Percentiles rank a stretch among this genome's conserved stretches.
phyloP scores from a whole-genome alignment of 2,329 filamentous ascomycete species.

The Thyridium curvatum region DNA sequence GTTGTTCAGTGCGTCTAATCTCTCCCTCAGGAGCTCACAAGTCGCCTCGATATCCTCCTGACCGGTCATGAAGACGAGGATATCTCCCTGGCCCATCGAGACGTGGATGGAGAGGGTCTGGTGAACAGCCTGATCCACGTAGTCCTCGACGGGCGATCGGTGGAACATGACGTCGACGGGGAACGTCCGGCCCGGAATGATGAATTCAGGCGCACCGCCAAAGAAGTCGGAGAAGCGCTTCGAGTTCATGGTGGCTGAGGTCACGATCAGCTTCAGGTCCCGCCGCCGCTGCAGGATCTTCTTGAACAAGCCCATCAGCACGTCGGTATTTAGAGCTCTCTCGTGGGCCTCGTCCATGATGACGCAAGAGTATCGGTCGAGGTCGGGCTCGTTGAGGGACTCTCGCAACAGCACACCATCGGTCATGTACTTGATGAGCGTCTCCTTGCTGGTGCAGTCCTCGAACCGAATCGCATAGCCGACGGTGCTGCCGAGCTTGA shows the following conservation, averaged over 20 bases:
- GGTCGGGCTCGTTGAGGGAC: constrained; percentile 83
- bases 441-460: constrained; percentile 94
- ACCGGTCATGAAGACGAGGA: constrained; percentile 98
- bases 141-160: constrained; percentile 91
- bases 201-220: constrained; percentile 91
- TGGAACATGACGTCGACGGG: constrained; percentile 96
- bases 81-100: constrained; percentile 87
- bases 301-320: constrained; percentile 95
- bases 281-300: constrained; percentile 86
- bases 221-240: constrained; percentile 96
- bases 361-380: constrained; percentile 95
- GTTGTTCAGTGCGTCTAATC: constrained; percentile 83
- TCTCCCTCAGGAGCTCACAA: constrained; percentile 85
- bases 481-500: constrained; percentile 77
- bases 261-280: constrained; percentile 94
- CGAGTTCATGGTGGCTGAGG: constrained; percentile 97
- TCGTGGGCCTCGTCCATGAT: constrained; percentile 99
- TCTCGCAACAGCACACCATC: constrained; percentile 93
- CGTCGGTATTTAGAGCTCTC: constrained; percentile 91
- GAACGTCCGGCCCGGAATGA: constrained; percentile 92
- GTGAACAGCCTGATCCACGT: constrained; percentile 94
- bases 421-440: constrained; percentile 98
- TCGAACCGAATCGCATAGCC: constrained; percentile 98
- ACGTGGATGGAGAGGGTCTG: constrained; percentile 95
- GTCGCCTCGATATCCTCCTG: constrained; percentile 98